Conservation (phyloP, 2,329 filamentous ascomycete species). For the Calonectria multiphialidica region DNA sequence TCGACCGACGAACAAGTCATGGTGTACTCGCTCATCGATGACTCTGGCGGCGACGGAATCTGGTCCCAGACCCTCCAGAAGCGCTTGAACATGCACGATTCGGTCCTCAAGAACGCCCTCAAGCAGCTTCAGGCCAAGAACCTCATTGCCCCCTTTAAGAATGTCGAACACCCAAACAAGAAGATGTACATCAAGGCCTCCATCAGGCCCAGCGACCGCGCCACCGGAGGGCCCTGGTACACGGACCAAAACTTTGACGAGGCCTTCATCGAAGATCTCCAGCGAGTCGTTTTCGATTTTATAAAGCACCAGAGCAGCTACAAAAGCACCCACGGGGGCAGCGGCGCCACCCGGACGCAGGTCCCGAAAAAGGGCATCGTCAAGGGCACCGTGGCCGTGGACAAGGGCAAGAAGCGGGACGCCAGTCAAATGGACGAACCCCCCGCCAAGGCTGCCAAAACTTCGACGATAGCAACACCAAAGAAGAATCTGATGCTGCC, state of each 20-base stretch:
- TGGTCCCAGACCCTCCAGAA: constrained; percentile 90
- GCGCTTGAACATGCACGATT: constrained; percentile 86
- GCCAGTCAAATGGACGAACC: constrained; percentile 55
- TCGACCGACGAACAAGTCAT: constrained; percentile 81
- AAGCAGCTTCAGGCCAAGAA: constrained; percentile 86
- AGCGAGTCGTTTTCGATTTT: constrained; percentile 78
- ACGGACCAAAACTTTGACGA: constrained; percentile 91
- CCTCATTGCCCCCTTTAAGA: constrained; percentile 90
- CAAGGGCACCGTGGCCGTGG: constrained; percentile 57
- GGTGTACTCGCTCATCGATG: constrained; percentile 91
- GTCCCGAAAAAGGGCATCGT: constrained; percentile 69
- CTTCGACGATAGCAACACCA: constrained; percentile 28
- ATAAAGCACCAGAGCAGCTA: constrained; percentile 81
- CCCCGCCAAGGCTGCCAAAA: constrained; percentile 45
- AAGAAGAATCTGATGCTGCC: constrained; percentile 60
- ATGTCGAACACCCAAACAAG: constrained; percentile 88
- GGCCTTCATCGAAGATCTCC: constrained; percentile 84
- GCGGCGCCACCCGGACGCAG: constrained; percentile 51
- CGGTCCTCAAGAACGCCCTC: constrained; percentile 82
- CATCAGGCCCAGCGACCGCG: constrained; percentile 87
- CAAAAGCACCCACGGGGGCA: constrained; percentile 55
- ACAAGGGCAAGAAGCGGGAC: constrained; percentile 63
- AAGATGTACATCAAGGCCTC: constrained; percentile 97
- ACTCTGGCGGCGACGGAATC: constrained; percentile 85
- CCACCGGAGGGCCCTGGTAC: constrained; percentile 95